Evolutionary conservation across 805 yeast species (phyloP), one percentile per base, ranked within the genome.

Genomic region (Sungouiozyma ichnusensis): DNA sequence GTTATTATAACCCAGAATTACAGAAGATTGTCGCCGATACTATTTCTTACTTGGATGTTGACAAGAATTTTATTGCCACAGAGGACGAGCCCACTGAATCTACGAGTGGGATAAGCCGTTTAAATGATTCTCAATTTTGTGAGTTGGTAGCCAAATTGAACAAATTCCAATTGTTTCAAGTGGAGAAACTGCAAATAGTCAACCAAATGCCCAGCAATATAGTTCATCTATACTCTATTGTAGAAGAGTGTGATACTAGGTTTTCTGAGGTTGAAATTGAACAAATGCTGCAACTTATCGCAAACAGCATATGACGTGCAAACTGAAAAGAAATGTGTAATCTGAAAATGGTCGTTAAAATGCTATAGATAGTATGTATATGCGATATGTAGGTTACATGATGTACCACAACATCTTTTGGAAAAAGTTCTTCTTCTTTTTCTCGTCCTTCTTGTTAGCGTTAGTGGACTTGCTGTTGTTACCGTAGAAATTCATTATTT

Each of bases 201-300:
- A 88, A 90, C 58, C 68, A 79, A 6, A 69, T 85, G 20, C 98
- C 98, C 1, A 68, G 80, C 37, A 76, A 85, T 4, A 65, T 85
- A 69, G 96, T 88, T 11, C 80, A 76, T 32, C 67, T 90, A 40
- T 86, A 78, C 57, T 72, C 92, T 0, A 65, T 90, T 20, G 77
- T 90, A 1, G 98, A 90, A 57, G 97, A 92, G 57, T 90, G 95
- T 61, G 98, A 90, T 51, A 78, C 76, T 47, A 69, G 98, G 51
- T 81, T 87, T 52, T 64, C 66, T n/a, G 85, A 83, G 45, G 81
- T 75, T 1, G 71, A 79, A 45, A 70, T 84, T 38, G 73, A 77
- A 37, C 65, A 67, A 3, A 72, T 90, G 2, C 48, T 90, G 24
- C 73, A 65, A 4, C 69, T 78, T 39, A 68, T 85, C 16, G 53